Conservation (phyloP, 768 basidiomycete genomes). For the Lyophyllum shimeji region DNA sequence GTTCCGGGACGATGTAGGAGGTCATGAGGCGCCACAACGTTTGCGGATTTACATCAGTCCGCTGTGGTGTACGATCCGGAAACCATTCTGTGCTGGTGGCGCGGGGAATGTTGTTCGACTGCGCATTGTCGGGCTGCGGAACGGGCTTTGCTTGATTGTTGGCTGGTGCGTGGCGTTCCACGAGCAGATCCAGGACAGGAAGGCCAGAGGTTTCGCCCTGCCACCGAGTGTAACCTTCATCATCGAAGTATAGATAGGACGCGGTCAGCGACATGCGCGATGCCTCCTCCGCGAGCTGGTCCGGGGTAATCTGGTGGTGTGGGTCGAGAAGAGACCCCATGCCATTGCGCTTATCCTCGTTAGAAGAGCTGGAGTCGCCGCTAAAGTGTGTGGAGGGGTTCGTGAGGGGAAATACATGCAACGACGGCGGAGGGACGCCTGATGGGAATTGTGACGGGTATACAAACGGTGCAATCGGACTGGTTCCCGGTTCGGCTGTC, state of each 20-base stretch:
- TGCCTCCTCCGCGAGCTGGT: conserved; percentile 55
- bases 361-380: conserved; percentile 35
- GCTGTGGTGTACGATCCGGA: conserved; percentile 73
- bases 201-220: conserved; percentile 93
- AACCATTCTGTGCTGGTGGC: conserved; percentile 66
- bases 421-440: conserved; percentile 75
- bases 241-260: conserved; percentile 84
- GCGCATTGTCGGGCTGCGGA: conserved; percentile 23
- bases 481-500: conserved; percentile 22
- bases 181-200: conserved; percentile 80
- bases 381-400: conserved; percentile 82
- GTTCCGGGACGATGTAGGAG: conserved; percentile 79
- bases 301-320: conserved; percentile 33
- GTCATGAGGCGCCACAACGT: conserved; percentile 86
- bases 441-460: conserved; percentile 34
- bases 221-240: conserved; percentile 86
- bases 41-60: conserved; percentile 84
- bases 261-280: conserved; percentile 68
- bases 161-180: conserved; percentile 61
- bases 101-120: conserved; percentile 28
- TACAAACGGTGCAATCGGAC: conserved; percentile 27
- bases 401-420: conserved; percentile 75
- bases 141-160: conserved; percentile 24
- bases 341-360: conserved; percentile 43
- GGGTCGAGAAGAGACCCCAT: conserved; percentile 40